Evolutionary conservation across 208 protist genomes (phyloP).

Genomic region (Leishmania major): DNA sequence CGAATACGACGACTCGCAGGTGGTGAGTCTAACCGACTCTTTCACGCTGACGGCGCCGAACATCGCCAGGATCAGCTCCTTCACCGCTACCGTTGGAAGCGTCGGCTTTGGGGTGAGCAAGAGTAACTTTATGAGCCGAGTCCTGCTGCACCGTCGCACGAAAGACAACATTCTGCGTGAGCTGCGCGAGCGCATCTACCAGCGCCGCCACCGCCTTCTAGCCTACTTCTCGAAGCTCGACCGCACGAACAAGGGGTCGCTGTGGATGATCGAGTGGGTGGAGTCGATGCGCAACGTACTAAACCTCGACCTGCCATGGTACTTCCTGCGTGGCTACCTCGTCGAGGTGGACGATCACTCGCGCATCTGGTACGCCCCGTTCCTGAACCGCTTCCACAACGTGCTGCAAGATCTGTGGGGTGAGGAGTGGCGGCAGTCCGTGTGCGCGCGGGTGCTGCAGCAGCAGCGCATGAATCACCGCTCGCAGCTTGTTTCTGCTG

Average conservation of each 20-base stretch:
- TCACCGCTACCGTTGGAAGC: constrained; percentile 21
- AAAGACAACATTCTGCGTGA: constrained; percentile 86
- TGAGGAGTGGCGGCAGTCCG: constrained; percentile 69
- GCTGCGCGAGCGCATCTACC: constrained; percentile 83
- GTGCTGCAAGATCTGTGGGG: constrained; percentile 70
- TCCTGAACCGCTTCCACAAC: constrained; percentile 80
- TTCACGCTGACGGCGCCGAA: constrained; percentile 43
- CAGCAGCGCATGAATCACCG: constrained; percentile 83
- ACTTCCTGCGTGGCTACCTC: constrained; percentile 85
- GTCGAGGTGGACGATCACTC: constrained; percentile 68
- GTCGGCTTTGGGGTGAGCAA: neutral
- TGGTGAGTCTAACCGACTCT: constrained; percentile 59
- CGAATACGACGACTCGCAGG: constrained; percentile 63
- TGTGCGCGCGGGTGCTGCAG: constrained; percentile 63
- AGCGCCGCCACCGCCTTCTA: constrained; percentile 84
- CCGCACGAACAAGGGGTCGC: constrained; percentile 86
- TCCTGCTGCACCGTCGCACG: constrained; percentile 51
- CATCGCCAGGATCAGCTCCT: constrained; percentile 37
- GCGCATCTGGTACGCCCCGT: constrained; percentile 79
- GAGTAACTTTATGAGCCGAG: constrained; percentile 18
- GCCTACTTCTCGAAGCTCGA: constrained; percentile 89
- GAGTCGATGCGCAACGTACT: constrained; percentile 88
- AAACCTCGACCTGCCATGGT: constrained; percentile 88
- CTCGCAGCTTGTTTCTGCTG: constrained; percentile 70
- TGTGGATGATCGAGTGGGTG: constrained; percentile 93